Conservation (phyloP, 2,329 filamentous ascomycete species). For the Trichoderma sp. region DNA sequence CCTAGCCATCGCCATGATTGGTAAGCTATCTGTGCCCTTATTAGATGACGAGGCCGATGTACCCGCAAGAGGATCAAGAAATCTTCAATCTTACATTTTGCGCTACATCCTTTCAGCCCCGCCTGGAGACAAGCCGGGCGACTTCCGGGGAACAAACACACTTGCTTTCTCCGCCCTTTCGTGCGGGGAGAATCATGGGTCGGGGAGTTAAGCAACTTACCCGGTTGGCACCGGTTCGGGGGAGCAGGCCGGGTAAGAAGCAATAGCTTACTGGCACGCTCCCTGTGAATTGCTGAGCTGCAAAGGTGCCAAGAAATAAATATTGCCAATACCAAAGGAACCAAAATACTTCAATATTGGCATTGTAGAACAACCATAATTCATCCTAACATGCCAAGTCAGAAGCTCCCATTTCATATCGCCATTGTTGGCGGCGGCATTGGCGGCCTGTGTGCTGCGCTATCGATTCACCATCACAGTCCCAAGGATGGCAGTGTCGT, state of each 20-base stretch:
- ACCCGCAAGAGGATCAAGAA: not conserved
- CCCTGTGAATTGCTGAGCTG: not conserved
- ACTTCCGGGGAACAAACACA: not conserved
- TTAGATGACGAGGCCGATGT: not conserved
- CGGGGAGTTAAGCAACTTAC: conserved; percentile 4
- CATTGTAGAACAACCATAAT: not conserved
- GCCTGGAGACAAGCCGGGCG: not conserved
- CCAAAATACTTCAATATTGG: not conserved
- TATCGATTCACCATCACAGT: conserved; percentile 4
- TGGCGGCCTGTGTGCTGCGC: conserved; percentile 12
- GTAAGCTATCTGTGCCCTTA: not conserved
- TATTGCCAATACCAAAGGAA: not conserved
- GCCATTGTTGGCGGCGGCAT: conserved; percentile 15
- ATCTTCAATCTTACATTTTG: not conserved
- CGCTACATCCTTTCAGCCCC: not conserved
- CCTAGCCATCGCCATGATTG: not conserved
- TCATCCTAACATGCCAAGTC: conserved; percentile 1
- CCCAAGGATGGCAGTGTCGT: conserved; percentile 11
- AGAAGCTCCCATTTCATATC: conserved; percentile 11
- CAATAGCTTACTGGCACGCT: not conserved
- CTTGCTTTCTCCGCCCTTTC: not conserved
- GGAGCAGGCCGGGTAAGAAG: not conserved
- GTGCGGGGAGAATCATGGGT: not conserved
- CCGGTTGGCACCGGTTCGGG: not conserved
- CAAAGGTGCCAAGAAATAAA: not conserved